Conservation (phyloP, 2,329 filamentous ascomycete species). For the Neonectria coccinea region DNA sequence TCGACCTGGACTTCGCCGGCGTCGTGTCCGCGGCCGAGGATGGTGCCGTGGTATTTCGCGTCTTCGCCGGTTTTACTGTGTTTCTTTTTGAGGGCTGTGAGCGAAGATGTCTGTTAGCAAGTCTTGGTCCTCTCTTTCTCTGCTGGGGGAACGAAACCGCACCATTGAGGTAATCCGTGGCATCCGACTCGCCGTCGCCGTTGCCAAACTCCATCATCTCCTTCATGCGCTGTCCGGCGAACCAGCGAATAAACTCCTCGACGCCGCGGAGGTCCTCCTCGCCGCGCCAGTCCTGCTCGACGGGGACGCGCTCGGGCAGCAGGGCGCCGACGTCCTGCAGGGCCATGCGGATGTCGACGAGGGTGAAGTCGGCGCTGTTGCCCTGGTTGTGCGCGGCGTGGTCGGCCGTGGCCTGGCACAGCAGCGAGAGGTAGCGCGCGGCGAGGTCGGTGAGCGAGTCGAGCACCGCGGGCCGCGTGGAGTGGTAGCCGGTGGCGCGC, state of each 20-base stretch:
- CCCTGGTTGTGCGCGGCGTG: constrained; percentile 78
- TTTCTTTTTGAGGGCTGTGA: constrained; percentile 84
- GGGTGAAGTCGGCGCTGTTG: constrained; percentile 57
- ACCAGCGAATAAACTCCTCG: constrained; percentile 83
- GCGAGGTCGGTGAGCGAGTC: constrained; percentile 91
- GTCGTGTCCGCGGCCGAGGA: constrained; percentile 80
- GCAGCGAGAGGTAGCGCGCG: constrained; percentile 80
- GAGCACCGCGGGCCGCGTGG: constrained; percentile 82
- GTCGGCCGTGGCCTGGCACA: constrained; percentile 78
- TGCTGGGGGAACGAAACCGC: constrained; percentile 37
- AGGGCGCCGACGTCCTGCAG: constrained; percentile 84
- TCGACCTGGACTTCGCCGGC: constrained; percentile 80
- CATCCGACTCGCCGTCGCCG: constrained; percentile 72
- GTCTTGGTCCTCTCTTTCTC: constrained; percentile 2
- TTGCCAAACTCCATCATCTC: constrained; percentile 86
- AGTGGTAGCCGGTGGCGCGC: constrained; percentile 89
- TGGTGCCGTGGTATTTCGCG: constrained; percentile 84
- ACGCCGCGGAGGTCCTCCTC: constrained; percentile 84
- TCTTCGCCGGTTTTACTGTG: constrained; percentile 91
- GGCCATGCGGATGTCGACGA: constrained; percentile 87
- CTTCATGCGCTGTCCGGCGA: constrained; percentile 76
- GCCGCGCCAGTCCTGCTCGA: constrained; percentile 76
- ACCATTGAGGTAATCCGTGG: constrained; percentile 78
- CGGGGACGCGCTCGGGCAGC: constrained; percentile 72
- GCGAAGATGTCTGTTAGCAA: constrained; percentile 53